Conservation (phyloP, 1,139 yeast species). For the Debaryomyces subglobosus region DNA sequence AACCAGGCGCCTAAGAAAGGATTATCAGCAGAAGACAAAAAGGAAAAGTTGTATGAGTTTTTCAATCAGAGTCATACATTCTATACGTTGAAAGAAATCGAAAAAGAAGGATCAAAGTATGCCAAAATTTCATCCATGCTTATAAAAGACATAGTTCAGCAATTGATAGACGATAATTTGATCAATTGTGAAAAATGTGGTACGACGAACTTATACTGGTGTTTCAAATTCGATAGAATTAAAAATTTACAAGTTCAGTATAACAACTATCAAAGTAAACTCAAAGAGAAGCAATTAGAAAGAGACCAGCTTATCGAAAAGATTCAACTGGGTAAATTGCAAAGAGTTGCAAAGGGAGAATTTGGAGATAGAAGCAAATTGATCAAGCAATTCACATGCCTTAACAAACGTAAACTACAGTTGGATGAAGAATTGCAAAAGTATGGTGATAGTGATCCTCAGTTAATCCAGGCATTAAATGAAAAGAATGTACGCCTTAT, state of each 20-base stretch:
- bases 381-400: slow-evolving; percentile 4
- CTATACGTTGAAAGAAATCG: slow-evolving; percentile 54
- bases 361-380: slow-evolving; percentile 9
- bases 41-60: slow-evolving; percentile 37
- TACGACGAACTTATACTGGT: slow-evolving; percentile 55
- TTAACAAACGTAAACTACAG: not conserved
- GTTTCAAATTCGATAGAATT: slow-evolving; percentile 43
- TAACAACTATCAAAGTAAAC: slow-evolving; percentile 20
- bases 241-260: slow-evolving; percentile 16
- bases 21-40: slow-evolving; percentile 43
- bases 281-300: slow-evolving; percentile 11
- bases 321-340: slow-evolving; percentile 9
- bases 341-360: slow-evolving; percentile 8
- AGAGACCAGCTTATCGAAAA: slow-evolving; percentile 6
- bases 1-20: slow-evolving; percentile 35
- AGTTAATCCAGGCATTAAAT: slow-evolving; percentile 4
- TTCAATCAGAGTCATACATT: slow-evolving; percentile 43
- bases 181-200: slow-evolving; percentile 59
- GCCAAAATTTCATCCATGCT: slow-evolving; percentile 53
- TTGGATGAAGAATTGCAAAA: slow-evolving; percentile 7
- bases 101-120: slow-evolving; percentile 46
- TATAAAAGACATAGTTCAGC: slow-evolving; percentile 50
- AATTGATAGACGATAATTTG: slow-evolving; percentile 48
- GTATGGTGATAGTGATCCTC: slow-evolving; percentile 9
- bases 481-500: slow-evolving; percentile 5